Evolutionary conservation across 106 monocot species (phyloP), one percentile per base, ranked within the genome.

Genomic region (Allium sativum): DNA sequence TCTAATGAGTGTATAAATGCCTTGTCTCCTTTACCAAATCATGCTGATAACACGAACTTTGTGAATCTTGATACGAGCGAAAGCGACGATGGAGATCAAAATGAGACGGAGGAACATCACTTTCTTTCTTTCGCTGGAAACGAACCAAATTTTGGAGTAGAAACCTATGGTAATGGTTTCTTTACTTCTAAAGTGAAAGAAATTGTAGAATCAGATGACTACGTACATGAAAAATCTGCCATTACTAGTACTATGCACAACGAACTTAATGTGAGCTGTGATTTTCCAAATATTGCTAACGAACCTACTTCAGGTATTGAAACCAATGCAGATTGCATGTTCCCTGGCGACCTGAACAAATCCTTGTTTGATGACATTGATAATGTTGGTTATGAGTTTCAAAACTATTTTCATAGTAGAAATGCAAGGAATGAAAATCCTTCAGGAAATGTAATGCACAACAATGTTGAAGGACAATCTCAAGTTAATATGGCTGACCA

Each of bases 301-400:
- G 68, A 68, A 50, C 68, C 48, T 21, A 58, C 42, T 42, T 55
- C 45, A 45, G 65, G 52, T 61, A 22, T 73, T 52, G 68, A 57
- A 12, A 40, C 60, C 7, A 65, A 65, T 52, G 40, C 21, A 58
- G 74, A 71, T 40, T 73, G 65, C 48, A 58, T 55, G 48, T 74
- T 79, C 10, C 40, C 70, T 67, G 53, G 70, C 22, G 72, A 73
- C 52, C 18, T 70, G 43, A 72, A 67, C 31, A 60, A 71, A 64
- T 76, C 77, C 59, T 9, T 70, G 18, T 60, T 73, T 58, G 68
- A 71, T 21, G 72, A 64, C 56, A 67, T 77, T 62, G 70, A 62
- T 47, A 63, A 56, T 45, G 61, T 53, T 47, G 58, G 55, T 62
- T 68, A 56, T 43, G 76, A 73, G 64, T 50, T 84, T n/a, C 74